These are phyloP conservation scores for Exophiala spinifera DNA, from an alignment of 2,329 filamentous ascomycete genomes.

Conservation along the genomic window DNA sequence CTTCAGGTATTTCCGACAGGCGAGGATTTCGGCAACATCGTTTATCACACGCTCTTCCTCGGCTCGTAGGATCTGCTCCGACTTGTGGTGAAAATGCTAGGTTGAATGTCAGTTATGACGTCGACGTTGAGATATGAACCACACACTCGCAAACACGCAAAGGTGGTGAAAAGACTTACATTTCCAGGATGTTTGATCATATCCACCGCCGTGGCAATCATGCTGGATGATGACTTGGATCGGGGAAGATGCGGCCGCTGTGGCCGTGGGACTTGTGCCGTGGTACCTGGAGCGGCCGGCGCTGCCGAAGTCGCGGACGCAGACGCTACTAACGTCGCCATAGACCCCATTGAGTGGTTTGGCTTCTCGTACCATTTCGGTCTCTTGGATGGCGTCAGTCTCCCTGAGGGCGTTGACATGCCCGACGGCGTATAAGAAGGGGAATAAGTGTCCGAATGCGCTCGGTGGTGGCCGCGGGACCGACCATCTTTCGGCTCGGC, in stretches of 20 bases:
- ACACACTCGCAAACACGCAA: background rate
- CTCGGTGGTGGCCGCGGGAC: conserved; percentile 8
- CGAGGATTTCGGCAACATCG: conserved; percentile 65
- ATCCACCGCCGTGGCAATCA: conserved; percentile 25
- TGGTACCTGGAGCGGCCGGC: conserved; percentile 9
- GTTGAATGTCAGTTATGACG: background rate
- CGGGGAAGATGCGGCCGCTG: conserved; percentile 6
- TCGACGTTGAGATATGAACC: no score
- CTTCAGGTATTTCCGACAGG: conserved; percentile 76
- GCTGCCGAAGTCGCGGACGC: conserved; percentile 15
- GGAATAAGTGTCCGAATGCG: conserved; percentile 7
- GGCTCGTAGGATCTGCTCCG: conserved; percentile 3
- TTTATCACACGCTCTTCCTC: conserved; percentile 24
- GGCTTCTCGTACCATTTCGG: conserved; percentile 31
- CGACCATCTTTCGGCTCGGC: background rate
- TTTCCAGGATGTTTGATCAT: conserved; percentile 24
- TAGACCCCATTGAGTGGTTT: conserved; percentile 14
- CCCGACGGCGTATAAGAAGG: conserved; percentile 20
- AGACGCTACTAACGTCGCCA: conserved; percentile 20
- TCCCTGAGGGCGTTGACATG: conserved; percentile 22
- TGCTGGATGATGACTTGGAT: conserved; percentile 13
- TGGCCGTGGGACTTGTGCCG: conserved; percentile 10
- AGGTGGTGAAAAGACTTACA: conserved; percentile 1
- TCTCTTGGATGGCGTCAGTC: conserved; percentile 25
- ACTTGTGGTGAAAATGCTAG: conserved; percentile 18